Conservation (phyloP, 495 filamentous ascomycete genomes). For the Jackrogersella minutella region DNA sequence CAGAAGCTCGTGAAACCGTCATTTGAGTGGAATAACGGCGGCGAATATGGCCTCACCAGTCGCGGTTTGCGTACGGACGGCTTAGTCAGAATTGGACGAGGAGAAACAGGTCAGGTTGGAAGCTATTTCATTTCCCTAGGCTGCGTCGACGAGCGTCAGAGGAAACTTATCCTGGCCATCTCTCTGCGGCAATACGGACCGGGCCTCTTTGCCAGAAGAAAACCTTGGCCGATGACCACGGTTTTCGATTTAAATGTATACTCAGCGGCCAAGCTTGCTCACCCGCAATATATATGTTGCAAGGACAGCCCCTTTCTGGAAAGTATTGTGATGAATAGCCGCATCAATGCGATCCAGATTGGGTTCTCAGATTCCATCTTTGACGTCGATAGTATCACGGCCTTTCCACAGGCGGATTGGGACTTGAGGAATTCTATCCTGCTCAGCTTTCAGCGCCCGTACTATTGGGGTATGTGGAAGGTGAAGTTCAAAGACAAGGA, state of each 20-base stretch:
- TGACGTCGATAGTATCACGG: constrained; percentile 22
- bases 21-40: constrained; percentile 32
- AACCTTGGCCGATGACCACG: constrained; percentile 25
- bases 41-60: constrained; percentile 35
- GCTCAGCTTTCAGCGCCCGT: constrained; percentile 33
- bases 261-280: constrained; percentile 20
- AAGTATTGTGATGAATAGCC: constrained; percentile 23
- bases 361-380: constrained; percentile 25
- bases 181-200: constrained; percentile 33
- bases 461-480: constrained; percentile 36
- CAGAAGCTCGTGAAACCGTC: constrained; percentile 31
- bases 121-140: constrained; percentile 35
- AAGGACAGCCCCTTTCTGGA: constrained; percentile 19
- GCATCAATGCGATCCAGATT: constrained; percentile 28
- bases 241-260: constrained; percentile 32
- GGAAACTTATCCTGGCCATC: constrained; percentile 31
- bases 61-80: constrained; percentile 30
- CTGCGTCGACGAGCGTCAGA: constrained; percentile 32
- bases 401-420: constrained; percentile 32
- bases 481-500: constrained; percentile 15
- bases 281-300: constrained; percentile 36
- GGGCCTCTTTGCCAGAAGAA: constrained; percentile 28
- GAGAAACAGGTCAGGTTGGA: constrained; percentile 9
- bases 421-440: constrained; percentile 36
- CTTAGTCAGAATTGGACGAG: constrained; percentile 25